Base-by-base conservation (phyloP, 208 protist genomes). In the Trypanosomatidae sp. region DNA sequence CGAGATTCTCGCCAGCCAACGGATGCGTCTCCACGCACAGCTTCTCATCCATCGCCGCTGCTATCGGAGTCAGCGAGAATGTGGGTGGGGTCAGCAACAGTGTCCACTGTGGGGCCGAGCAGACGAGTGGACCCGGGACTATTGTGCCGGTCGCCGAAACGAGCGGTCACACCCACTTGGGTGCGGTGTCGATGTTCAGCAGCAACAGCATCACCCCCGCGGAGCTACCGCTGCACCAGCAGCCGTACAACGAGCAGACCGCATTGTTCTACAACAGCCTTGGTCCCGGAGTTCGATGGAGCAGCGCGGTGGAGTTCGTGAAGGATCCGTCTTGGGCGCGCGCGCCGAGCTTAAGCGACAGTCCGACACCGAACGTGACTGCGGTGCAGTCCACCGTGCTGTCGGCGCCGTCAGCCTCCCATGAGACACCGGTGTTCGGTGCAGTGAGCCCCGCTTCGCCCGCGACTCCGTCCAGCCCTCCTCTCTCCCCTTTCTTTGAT, bases 201-300 rank as follows among this genome's bases (percentile, higher is more conserved):
- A 62, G 39, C 49, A 53, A 70, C 62, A 62, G 49, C 53, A 66
- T 39, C 19, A 49, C 25, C 33, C 25, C 33, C 19, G 71, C 62
- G 44, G 36, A 22, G 15, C 19, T 83, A 10, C 82, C 79, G 6
- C n/a, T 89, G 43, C 81, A 89, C 41, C 74, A 81, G 56, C 84
- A 88, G 71, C 84, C 77, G 47, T 89, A 86, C 73, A 86, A 25
- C 50, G 67, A 62, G 36, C 69, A 66, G 15, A 86, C 80, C 13
- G 80, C 79, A 33, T 62, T 62, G 36, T 88, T 88, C 62, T 88
- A 88, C 77, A 81, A 81, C 66, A 60, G 79, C n/a, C 36, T 78
- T 0, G 67, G 73, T 33, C 49, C 55, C 43, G 39, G 67, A 50
- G 46, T 58, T 13, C 28, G 52, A 7, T 55, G 71, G 52, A 10